Conservation (phyloP, 164 flowering plant species). For the Stephania japonica region DNA sequence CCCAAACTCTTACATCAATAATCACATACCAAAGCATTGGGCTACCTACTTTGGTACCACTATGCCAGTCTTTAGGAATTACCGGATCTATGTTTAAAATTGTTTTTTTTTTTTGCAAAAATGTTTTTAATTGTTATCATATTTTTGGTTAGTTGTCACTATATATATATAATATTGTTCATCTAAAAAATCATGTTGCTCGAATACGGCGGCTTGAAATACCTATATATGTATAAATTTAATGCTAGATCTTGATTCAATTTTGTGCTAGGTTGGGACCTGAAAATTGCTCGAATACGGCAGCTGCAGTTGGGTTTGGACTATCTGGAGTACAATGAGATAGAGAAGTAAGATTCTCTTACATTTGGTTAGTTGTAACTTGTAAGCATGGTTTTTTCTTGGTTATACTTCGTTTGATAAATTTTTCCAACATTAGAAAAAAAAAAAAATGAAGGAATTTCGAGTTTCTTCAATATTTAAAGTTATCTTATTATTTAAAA, state of each 20-base stretch:
- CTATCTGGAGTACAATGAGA: conserved; percentile 74
- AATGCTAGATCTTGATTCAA: conserved; percentile 12
- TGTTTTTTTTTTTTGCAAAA: no score
- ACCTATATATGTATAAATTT: not conserved
- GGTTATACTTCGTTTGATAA: not conserved
- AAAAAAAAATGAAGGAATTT: not conserved
- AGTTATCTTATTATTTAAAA: not conserved
- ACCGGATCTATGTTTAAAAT: no score
- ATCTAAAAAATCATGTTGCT: not conserved
- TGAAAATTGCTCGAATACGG: conserved; percentile 65
- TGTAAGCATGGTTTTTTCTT: not conserved
- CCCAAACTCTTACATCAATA: no score
- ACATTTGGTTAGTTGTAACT: not conserved
- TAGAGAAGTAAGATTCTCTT: conserved; percentile 54
- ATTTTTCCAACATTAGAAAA: not conserved
- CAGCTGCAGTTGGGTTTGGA: conserved; percentile 76
- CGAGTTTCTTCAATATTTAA: not conserved
- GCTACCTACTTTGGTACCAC: no score
- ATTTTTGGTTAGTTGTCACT: not conserved
- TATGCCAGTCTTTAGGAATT: no score
- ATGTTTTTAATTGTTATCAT: no score
- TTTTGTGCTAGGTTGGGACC: conserved; percentile 69
- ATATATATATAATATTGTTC: not conserved
- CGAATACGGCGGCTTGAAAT: no score
- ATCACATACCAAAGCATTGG: no score